phyloP scores from a whole-genome alignment of 345 rosid genomes.

The Sisymbrium altissimum region DNA sequence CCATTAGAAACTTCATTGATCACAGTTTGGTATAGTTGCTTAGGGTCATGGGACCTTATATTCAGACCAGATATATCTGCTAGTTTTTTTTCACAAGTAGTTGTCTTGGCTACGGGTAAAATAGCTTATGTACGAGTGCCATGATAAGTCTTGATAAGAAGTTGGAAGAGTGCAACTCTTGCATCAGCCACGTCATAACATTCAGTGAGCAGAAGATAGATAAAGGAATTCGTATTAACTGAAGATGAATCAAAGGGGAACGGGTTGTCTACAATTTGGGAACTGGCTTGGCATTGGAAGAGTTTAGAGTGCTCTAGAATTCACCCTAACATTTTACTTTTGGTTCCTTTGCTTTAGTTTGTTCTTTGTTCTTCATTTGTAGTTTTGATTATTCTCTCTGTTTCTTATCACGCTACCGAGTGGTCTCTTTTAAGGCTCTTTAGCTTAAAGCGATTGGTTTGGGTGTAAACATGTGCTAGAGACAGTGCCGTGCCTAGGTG shows the following conservation, averaged over 20 bases:
- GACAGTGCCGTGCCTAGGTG: too few species aligned
- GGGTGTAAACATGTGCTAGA: neutral
- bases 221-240: too few species aligned
- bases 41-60: neutral
- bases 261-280: neutral
- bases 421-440: neutral
- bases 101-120: neutral
- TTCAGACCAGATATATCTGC: neutral
- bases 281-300: neutral
- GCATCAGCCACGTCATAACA: neutral
- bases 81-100: neutral
- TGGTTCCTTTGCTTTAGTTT: neutral
- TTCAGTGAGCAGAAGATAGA: rapidly evolving
- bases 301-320: neutral
- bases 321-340: too few species aligned
- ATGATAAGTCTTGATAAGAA: neutral
- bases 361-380: neutral
- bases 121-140: neutral
- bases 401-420: neutral
- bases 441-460: neutral
- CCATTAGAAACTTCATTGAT: neutral
- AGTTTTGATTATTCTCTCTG: neutral
- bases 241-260: neutral
- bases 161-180: neutral
- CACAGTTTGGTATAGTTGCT: neutral